Conservation (phyloP, 2,329 filamentous ascomycete genomes). For the Penicillium sp. region DNA sequence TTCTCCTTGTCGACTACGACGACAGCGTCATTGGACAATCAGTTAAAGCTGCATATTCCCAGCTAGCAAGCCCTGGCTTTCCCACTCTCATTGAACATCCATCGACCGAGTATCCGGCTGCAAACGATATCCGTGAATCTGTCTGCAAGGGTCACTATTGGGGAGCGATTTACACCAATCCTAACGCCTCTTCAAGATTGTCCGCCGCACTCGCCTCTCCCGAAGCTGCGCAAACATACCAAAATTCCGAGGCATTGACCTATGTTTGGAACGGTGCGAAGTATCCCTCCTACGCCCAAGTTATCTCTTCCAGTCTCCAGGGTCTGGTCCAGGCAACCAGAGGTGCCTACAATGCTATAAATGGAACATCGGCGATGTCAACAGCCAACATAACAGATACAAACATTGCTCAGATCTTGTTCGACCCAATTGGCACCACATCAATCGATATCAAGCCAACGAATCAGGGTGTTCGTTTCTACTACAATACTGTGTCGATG, state of each 20-base stretch:
- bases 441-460: slow-evolving; percentile 43
- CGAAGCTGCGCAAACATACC: slow-evolving; percentile 28
- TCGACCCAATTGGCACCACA: slow-evolving; percentile 36
- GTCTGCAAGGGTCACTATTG: slow-evolving; percentile 27
- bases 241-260: slow-evolving; percentile 31
- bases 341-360: slow-evolving; percentile 35
- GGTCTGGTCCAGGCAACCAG: slow-evolving; percentile 31
- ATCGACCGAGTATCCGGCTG: not conserved
- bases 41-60: not conserved
- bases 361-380: slow-evolving; percentile 30
- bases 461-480: slow-evolving; percentile 39
- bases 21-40: not conserved
- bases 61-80: slow-evolving; percentile 7
- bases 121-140: slow-evolving; percentile 5
- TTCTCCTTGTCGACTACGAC: slow-evolving; percentile 15
- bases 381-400: slow-evolving; percentile 24
- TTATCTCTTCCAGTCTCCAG: slow-evolving; percentile 33
- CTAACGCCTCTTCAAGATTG: slow-evolving; percentile 36
- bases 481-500: slow-evolving; percentile 47
- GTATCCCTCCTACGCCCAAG: slow-evolving; percentile 37
- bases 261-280: slow-evolving; percentile 45
- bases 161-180: slow-evolving; percentile 26
- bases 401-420: slow-evolving; percentile 32
- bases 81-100: slow-evolving; percentile 8
- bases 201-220: slow-evolving; percentile 33